Conservation (phyloP, 192 early-diverging fungal species). For the Backusella tuberculispora region DNA sequence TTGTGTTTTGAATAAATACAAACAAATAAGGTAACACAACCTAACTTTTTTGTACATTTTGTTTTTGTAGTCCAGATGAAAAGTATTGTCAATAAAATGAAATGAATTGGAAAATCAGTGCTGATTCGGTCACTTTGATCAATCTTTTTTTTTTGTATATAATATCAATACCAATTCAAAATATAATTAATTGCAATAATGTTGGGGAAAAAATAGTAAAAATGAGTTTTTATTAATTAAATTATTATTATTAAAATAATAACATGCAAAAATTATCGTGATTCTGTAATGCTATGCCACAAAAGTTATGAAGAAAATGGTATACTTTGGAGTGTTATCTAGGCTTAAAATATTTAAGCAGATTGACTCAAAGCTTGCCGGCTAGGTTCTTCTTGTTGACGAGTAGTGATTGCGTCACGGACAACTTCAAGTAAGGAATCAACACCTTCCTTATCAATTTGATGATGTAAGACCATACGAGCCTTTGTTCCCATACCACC, state of each 20-base stretch:
- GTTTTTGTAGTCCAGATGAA: too few relatives aligned
- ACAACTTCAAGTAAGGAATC: conserved; percentile 51
- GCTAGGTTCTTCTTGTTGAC: conserved; percentile 15
- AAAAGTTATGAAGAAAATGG: conserved; percentile 2
- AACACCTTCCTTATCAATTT: conserved; percentile 59
- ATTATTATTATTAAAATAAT: conserved; percentile 13
- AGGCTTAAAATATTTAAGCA: conserved; percentile 18
- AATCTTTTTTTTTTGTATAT: too few relatives aligned
- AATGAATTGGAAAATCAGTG: too few relatives aligned
- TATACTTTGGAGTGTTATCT: conserved; percentile 1
- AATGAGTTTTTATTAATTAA: not conserved
- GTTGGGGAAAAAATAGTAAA: not conserved
- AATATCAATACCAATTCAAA: not conserved
- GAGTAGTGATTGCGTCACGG: not conserved
- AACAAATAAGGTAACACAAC: too few relatives aligned
- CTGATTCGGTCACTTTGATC: too few relatives aligned
- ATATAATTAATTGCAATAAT: not conserved
- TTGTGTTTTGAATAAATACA: too few relatives aligned
- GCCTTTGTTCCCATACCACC: conserved; percentile 48
- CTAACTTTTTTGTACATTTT: too few relatives aligned
- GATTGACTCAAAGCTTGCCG: conserved; percentile 22
- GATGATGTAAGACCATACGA: conserved; percentile 75
- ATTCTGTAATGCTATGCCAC: conserved; percentile 13
- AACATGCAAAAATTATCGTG: conserved; percentile 9
- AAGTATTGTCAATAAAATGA: too few relatives aligned